Evolutionary conservation across 306 rosid species (phyloP).

Genomic region (Cucumis sativus): DNA sequence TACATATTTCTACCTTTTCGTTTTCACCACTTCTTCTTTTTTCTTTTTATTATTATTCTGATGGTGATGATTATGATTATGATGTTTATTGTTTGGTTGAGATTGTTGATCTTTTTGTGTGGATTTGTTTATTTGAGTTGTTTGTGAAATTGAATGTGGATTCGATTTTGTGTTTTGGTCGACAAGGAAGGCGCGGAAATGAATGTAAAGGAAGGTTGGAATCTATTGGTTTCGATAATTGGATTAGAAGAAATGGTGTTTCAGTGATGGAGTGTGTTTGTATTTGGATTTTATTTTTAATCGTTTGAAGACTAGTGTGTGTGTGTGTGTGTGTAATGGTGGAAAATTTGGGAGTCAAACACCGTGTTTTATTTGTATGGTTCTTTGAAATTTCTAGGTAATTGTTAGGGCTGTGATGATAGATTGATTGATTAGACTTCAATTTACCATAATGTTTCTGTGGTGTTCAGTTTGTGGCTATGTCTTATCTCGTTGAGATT

Average conservation of each 20-base stretch:
- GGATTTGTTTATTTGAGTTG: not conserved
- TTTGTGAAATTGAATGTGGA: conserved; percentile 9
- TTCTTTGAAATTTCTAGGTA: conserved; percentile 3
- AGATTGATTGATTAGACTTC: not conserved
- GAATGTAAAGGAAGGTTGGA: conserved; percentile 17
- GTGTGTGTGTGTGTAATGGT: not conserved
- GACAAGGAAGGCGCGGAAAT: conserved; percentile 16
- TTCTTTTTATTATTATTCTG: not conserved
- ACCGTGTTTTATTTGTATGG: conserved; percentile 2
- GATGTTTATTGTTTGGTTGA: not conserved
- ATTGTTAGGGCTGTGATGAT: not conserved
- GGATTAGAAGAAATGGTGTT: conserved; percentile 9
- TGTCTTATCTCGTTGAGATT: not conserved
- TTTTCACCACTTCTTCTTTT: not conserved
- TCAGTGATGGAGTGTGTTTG: conserved; percentile 8
- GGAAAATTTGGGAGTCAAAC: conserved; percentile 2
- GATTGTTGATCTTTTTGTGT: not conserved
- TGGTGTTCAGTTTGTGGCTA: not conserved
- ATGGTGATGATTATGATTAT: not conserved
- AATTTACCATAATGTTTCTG: not conserved
- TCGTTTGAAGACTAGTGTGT: conserved; percentile 6
- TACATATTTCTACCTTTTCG: not conserved
- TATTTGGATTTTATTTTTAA: not conserved
- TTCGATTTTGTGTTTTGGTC: conserved; percentile 14
- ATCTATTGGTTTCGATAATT: conserved; percentile 16